Evolutionary conservation across 768 basidiomycete species (phyloP), one percentile per base, ranked within the genome.

Genomic region (Gymnopilus dilepis): DNA sequence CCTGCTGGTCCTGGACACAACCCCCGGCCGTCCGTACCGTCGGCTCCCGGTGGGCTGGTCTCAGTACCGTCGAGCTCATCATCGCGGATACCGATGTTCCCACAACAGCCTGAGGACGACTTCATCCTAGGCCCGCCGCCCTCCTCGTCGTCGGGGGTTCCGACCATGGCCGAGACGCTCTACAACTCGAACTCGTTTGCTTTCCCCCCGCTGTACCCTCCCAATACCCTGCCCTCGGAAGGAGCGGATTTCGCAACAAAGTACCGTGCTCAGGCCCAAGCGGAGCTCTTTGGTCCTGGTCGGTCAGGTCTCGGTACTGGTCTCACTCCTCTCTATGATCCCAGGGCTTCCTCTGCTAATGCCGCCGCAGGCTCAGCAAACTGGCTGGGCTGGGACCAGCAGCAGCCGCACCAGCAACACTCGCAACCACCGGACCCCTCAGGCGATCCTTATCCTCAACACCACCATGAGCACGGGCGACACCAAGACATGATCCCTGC

Each of bases 1-100:
- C 91, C 90, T 28, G 81, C 84, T 1, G 90, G 90, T 3, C 91
- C 90, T 9, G 90, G 90, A 9, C 91, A 92, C 66, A 73, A 77
- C 12, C 75, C 76, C 13, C 78, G 72, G 43, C 78, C 78, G 40
- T 71, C 65, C 34, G 53, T 52, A 57, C 59, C 61, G 58, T 65
- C 24, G 61, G 60, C 53, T 42, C 58, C 67, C 28, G 55, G 69
- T 11, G 67, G 38, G 31, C 34, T 63, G n/a, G 21, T 61, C 33
- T 45, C 59, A 34, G 24, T 62, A n/a, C 45, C 60, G 19, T 63
- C 60, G 17, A 22, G 63, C 19, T 59, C 65, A 7, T 61, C 72
- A 9, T 62, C 70, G 42, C 69, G 75, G 19, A 56, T 78, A 12
- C 73, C 77, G 11, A 58, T 67, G 33, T 73, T 73, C 17, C 59